Percentiles rank a stretch among this genome's conserved stretches.
Evolutionary conservation across 2,329 filamentous ascomycete genomes (phyloP).

Genomic region (Catunica adiposa): DNA sequence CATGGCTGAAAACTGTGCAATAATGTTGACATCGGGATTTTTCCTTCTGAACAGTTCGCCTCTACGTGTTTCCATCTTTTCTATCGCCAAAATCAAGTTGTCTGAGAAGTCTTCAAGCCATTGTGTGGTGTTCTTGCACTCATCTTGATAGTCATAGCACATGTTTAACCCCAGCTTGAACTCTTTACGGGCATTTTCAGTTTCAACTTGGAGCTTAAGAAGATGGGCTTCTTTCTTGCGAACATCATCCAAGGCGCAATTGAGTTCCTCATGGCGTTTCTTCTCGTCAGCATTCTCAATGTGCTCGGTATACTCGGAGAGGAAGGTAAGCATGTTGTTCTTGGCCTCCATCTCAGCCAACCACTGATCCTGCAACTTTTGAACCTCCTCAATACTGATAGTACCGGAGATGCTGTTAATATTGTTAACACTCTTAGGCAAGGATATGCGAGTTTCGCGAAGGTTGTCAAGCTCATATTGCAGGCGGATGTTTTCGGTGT

Average conservation of each 20-base stretch:
- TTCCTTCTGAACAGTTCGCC: too few relatives aligned
- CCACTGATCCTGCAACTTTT: neutral
- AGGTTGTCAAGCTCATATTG: neutral
- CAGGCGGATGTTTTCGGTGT: neutral
- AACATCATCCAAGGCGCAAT: neutral
- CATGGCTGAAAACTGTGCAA: too few relatives aligned
- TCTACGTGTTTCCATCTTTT: too few relatives aligned
- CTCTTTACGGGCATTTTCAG: too few relatives aligned
- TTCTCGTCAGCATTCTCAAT: neutral
- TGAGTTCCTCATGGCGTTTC: neutral
- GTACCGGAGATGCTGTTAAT: neutral
- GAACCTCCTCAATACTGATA: neutral
- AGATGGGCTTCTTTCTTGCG: neutral
- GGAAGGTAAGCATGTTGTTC: neutral
- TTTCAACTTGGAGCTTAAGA: neutral
- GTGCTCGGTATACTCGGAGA: neutral
- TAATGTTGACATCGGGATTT: too few relatives aligned
- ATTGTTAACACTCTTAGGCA: neutral
- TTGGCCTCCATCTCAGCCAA: neutral
- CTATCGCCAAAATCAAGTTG: too few relatives aligned
- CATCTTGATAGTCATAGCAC: too few relatives aligned
- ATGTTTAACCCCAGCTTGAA: too few relatives aligned
- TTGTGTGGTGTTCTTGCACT: too few relatives aligned
- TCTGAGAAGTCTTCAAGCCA: too few relatives aligned
- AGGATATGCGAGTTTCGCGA: neutral